Evolutionary conservation across 495 filamentous ascomycete genomes (phyloP).

Genomic region (Xylaria telfairii): DNA sequence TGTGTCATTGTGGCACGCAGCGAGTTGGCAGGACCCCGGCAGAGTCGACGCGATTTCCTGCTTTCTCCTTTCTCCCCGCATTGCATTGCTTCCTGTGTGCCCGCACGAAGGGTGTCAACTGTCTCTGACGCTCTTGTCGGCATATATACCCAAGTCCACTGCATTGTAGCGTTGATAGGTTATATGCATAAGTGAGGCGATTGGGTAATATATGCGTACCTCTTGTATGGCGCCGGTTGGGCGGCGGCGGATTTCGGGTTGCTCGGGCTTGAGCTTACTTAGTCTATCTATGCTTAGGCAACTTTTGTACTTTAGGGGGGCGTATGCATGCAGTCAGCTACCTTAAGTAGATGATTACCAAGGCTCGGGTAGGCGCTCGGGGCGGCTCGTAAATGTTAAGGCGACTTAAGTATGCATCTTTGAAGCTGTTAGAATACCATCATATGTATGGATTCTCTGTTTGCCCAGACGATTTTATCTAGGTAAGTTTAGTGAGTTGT

Average conservation of each 20-base stretch:
- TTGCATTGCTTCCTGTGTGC: constrained; percentile 8
- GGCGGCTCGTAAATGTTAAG: not conserved
- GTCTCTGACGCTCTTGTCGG: not conserved
- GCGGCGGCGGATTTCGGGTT: not conserved
- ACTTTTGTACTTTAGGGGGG: constrained; percentile 15
- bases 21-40: not conserved
- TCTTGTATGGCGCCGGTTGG: not conserved
- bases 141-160: not conserved
- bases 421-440: not conserved
- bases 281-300: not conserved
- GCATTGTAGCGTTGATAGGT: not conserved
- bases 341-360: no score
- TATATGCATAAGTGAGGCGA: constrained; percentile 3
- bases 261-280: constrained; percentile 14
- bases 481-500: not conserved
- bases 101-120: not conserved
- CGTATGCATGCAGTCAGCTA: constrained; percentile 21
- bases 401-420: not conserved
- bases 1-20: constrained; percentile 16
- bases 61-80: constrained; percentile 1
- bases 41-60: constrained; percentile 6
- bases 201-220: not conserved
- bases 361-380: not conserved
- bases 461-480: not conserved
- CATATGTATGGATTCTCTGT: not conserved